These are phyloP conservation scores for Echria macrotheca DNA, from an alignment of 495 filamentous ascomycete genomes.

Conservation along the genomic window DNA sequence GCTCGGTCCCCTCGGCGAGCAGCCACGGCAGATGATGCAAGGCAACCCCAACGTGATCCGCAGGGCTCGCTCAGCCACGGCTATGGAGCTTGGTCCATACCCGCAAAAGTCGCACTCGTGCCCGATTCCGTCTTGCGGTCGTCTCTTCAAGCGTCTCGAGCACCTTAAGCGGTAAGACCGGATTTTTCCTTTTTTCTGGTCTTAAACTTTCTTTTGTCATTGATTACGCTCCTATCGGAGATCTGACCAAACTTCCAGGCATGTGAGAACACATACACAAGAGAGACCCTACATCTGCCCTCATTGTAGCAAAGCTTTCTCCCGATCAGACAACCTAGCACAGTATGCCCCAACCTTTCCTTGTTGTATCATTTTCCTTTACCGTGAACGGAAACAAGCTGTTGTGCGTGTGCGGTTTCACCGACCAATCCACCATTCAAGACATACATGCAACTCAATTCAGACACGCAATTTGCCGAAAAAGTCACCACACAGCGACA, in stretches of 20 bases:
- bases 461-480: conserved; percentile 16
- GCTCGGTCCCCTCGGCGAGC: conserved; percentile 55
- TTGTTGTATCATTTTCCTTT: conserved; percentile 30
- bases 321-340: conserved; percentile 94
- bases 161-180: conserved; percentile 92
- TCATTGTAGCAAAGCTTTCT: conserved; percentile 98
- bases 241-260: conserved; percentile 67
- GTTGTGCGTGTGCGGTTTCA: conserved; percentile 34
- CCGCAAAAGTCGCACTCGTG: conserved; percentile 97
- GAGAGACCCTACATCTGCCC: conserved; percentile 96
- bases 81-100: conserved; percentile 94
- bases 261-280: conserved; percentile 98
- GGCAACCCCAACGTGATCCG: conserved; percentile 69
- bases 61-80: conserved; percentile 87
- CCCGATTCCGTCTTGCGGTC: conserved; percentile 96
- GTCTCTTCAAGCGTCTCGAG: conserved; percentile 97
- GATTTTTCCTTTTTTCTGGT: no score
- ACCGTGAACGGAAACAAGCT: conserved; percentile 17
- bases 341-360: conserved; percentile 62
- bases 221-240: conserved; percentile 31
- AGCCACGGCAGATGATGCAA: conserved; percentile 54
- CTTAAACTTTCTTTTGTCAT: conserved; percentile 49
- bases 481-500: conserved; percentile 20
- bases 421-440: conserved; percentile 17
- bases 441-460: no score